Base-by-base conservation (phyloP, 441 rosid genomes). In the Daphne laureola region DNA sequence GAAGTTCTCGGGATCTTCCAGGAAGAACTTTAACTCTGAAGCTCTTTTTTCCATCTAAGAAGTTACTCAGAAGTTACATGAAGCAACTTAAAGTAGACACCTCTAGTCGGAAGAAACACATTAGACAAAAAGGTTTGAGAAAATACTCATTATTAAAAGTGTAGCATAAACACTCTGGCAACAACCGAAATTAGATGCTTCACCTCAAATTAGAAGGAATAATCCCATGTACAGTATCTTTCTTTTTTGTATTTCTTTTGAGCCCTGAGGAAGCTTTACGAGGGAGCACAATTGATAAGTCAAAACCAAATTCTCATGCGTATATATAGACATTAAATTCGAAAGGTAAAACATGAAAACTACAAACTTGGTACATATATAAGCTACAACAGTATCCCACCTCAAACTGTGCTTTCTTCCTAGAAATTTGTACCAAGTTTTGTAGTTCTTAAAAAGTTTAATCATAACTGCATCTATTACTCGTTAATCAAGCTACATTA, bases 161-260 rank as follows among this genome's bases (percentile, higher is more conserved):
- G 68, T 81, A 90, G 82, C 96, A 87, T 17, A 87, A 60, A 66
- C 98, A 90, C 74, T 87, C 95, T 46, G 95, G 95, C 92, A 87
- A 83, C 69, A 90, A 86, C 54, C 95, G 92, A 51, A 90, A 64
- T 83, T 90, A 57, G 98, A 89, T 63, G 95, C 98, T 71, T 90
- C 96, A 16, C 98, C 96, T 90, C 95, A 80, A 26, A 87, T 83
- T 49, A 83, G 92, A 72, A 87, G 92, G 74, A 73, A 82, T 57
- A 90, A 73, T 7, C 95, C 92, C 96, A 90, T 90, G 59, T 90
- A 90, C 6, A 87, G 76, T 65, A 87, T 85, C 73, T 85, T 90
- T 59, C 96, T 73, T 70, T 90, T 96, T 58, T 87, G 95, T 54
- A 82, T 73, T 69, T 90, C 92, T 56, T 80, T 86, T 70, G 86